Conservation (phyloP, 352 stramenopile species). For the Phytopythium delawarense region DNA sequence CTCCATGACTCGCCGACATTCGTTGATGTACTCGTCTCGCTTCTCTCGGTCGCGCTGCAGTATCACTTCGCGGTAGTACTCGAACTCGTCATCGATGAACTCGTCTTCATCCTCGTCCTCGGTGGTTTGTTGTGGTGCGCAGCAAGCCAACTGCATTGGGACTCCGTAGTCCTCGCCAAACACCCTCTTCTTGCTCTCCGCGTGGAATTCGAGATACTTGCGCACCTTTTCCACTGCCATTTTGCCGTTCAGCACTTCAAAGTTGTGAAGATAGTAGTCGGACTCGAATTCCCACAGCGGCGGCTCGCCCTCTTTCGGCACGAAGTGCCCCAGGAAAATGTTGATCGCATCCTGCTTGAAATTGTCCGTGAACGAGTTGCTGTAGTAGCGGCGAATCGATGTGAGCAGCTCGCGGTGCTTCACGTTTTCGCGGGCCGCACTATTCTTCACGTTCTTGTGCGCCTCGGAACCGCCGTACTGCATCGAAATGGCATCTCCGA, state of each 20-base stretch:
- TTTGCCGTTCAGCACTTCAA: constrained; percentile 73
- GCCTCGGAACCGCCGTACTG: constrained; percentile 99
- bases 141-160: constrained; percentile 29
- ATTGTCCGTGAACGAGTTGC: constrained; percentile 98
- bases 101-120: constrained; percentile 22
- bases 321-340: constrained; percentile 96
- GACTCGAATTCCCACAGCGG: constrained; percentile 84
- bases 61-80: constrained; percentile 18
- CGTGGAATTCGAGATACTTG: constrained; percentile 53
- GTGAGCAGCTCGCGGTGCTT: constrained; percentile 97
- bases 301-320: constrained; percentile 57
- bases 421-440: constrained; percentile 73
- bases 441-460: constrained; percentile 97
- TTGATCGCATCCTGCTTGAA: constrained; percentile 99
- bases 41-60: constrained; percentile 39
- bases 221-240: constrained; percentile 59
- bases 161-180: constrained; percentile 26
- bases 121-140: constrained; percentile 24
- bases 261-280: constrained; percentile 91
- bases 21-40: constrained; percentile 70
- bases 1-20: constrained; percentile 68
- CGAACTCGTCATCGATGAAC: constrained; percentile 25
- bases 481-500: constrained; percentile 98
- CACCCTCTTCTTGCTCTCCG: constrained; percentile 54
- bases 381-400: constrained; percentile 99